Conservation (phyloP, 2,329 filamentous ascomycete genomes). For the Pyricularia pennisetigena region DNA sequence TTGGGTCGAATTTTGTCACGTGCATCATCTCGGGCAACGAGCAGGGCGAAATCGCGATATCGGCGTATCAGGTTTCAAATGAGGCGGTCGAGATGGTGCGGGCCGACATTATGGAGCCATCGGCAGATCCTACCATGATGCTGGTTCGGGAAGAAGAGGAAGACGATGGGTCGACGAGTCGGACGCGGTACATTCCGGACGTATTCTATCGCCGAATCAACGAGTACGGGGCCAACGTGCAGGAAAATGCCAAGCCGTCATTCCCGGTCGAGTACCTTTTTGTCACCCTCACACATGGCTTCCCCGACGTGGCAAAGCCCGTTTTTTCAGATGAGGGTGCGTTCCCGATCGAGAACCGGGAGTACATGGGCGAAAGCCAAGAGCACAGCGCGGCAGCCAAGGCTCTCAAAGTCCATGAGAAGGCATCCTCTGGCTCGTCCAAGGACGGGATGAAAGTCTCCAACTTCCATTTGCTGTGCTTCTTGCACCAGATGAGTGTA, state of each 20-base stretch:
- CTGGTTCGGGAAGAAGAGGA: constrained; percentile 89
- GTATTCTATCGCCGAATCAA: constrained; percentile 95
- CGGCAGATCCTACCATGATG: constrained; percentile 87
- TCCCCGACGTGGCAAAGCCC: constrained; percentile 71
- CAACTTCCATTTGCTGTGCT: constrained; percentile 91
- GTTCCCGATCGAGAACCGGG: constrained; percentile 89
- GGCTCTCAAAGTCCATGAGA: constrained; percentile 51
- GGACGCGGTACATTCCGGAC: constrained; percentile 85
- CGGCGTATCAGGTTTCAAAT: constrained; percentile 90
- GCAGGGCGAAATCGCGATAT: constrained; percentile 76
- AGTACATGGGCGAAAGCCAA: constrained; percentile 76
- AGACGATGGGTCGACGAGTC: constrained; percentile 57
- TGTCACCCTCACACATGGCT: constrained; percentile 92
- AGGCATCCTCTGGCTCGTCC: constrained; percentile 33
- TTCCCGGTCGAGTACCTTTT: constrained; percentile 97
- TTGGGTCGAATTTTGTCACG: constrained; percentile 94
- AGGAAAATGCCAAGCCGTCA: constrained; percentile 91
- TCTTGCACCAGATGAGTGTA: constrained; percentile 69
- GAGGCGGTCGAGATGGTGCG: constrained; percentile 95
- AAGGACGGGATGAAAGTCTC: constrained; percentile 59
- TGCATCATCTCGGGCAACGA: constrained; percentile 94
- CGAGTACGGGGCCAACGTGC: constrained; percentile 91
- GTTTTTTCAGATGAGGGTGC: constrained; percentile 56
- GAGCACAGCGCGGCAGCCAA: constrained; percentile 61
- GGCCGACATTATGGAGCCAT: constrained; percentile 90